These are phyloP conservation scores for Fusarium succisae DNA, from an alignment of 2,329 filamentous ascomycete genomes.

Conservation along the genomic window DNA sequence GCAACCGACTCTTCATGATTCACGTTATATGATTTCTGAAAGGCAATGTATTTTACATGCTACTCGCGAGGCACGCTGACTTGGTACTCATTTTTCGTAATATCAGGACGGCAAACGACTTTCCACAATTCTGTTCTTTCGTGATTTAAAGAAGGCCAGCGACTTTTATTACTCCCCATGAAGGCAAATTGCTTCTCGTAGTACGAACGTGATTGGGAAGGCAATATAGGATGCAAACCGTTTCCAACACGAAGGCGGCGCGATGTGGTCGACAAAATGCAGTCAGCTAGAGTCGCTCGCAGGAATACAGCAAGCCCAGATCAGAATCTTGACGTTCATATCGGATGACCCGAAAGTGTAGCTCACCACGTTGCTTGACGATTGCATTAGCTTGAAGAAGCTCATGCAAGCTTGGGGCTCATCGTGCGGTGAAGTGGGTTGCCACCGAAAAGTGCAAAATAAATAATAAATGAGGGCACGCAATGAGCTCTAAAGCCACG, in stretches of 20 bases:
- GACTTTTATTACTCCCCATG: neutral
- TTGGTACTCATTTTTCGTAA: too few relatives aligned
- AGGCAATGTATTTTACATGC: too few relatives aligned
- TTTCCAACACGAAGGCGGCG: neutral
- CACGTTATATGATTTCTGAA: too few relatives aligned
- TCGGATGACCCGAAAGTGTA: neutral
- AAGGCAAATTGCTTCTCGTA: neutral
- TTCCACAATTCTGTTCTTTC: too few relatives aligned
- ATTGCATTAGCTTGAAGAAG: neutral
- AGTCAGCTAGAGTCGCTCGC: neutral
- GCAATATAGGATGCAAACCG: neutral
- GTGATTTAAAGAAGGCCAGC: too few relatives aligned
- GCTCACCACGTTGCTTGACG: neutral
- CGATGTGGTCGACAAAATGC: rapidly evolving
- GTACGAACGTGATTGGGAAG: neutral
- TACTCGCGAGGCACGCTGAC: too few relatives aligned
- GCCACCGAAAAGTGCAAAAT: too few relatives aligned
- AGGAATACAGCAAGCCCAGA: neutral
- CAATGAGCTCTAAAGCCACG: too few relatives aligned
- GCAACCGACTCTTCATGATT: too few relatives aligned
- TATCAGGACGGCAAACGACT: too few relatives aligned
- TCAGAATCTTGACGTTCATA: neutral
- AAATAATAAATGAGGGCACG: too few relatives aligned
- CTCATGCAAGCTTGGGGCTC: neutral
- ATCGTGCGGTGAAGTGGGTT: too few relatives aligned